A percentile compares a stretch with the other conserved stretches of the same genome.
These are phyloP conservation scores for Lignosus rhinocerotis DNA, from an alignment of 1,284 basidiomycete genomes.

Conservation along the genomic window DNA sequence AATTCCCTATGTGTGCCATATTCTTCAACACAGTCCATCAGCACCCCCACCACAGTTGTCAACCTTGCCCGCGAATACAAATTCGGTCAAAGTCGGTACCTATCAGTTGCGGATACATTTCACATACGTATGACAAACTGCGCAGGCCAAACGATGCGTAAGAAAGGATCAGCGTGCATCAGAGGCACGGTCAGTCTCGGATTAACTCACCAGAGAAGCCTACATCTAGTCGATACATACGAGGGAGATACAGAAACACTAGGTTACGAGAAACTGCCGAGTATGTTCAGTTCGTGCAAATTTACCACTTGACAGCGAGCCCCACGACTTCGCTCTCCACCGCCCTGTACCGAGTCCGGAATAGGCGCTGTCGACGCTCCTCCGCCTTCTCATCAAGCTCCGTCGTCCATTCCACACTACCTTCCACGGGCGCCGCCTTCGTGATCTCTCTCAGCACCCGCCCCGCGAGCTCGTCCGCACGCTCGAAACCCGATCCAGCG, in stretches of 20 bases:
- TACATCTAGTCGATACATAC: background rate
- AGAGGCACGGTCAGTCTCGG: too few species aligned
- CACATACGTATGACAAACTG: too few species aligned
- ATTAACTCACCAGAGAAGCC: background rate
- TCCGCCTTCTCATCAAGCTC: constrained; percentile 44
- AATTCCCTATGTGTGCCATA: too few species aligned
- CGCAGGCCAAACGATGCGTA: too few species aligned
- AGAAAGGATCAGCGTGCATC: too few species aligned
- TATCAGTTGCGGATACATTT: too few species aligned
- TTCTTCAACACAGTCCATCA: too few species aligned
- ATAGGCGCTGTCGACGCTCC: constrained; percentile 45
- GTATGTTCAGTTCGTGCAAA: background rate
- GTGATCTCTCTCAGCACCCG: constrained; percentile 13
- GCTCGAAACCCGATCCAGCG: constrained; percentile 1
- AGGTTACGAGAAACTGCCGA: background rate
- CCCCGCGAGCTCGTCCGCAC: constrained; percentile 15
- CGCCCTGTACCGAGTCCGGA: constrained; percentile 83
- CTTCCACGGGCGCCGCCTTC: background rate
- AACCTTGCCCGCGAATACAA: too few species aligned
- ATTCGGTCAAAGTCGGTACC: too few species aligned
- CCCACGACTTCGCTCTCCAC: constrained; percentile 81
- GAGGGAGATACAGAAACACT: background rate
- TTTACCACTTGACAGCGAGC: constrained; percentile 39
- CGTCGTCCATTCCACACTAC: constrained; percentile 29
- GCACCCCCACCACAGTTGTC: too few species aligned